These are phyloP conservation scores for Phoma sp. DNA, from an alignment of 2,329 filamentous ascomycete genomes.

Conservation along the genomic window DNA sequence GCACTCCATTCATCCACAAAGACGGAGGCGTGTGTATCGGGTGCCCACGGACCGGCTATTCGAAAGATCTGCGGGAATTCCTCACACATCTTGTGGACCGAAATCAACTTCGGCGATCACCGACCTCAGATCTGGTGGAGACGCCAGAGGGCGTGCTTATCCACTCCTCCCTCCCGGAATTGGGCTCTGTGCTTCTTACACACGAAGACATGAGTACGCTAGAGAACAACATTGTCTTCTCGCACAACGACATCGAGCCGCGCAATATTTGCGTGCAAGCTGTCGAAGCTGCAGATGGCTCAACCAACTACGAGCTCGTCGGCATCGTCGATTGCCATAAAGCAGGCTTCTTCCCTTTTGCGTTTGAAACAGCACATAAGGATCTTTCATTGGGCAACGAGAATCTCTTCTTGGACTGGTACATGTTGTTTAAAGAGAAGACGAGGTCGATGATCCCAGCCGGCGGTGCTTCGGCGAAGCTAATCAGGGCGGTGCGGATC, in stretches of 20 bases:
- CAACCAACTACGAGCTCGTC: slow-evolving; percentile 4
- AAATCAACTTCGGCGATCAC: slow-evolving; percentile 7
- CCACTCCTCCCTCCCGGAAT: slow-evolving; percentile 7
- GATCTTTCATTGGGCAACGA: slow-evolving; percentile 14
- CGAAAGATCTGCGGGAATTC: slow-evolving; percentile 9
- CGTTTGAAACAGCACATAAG: slow-evolving; percentile 14
- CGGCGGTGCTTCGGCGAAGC: slow-evolving; percentile 3
- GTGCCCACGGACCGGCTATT: slow-evolving; percentile 6
- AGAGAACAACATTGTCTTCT: slow-evolving; percentile 4
- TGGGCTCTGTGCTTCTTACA: slow-evolving; percentile 11
- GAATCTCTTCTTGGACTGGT: slow-evolving; percentile 13
- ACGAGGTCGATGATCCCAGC: slow-evolving; percentile 5
- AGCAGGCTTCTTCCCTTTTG: slow-evolving; percentile 12
- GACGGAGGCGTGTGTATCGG: slow-evolving; percentile 8
- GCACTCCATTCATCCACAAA: slow-evolving; percentile 7
- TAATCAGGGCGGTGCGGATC: slow-evolving; percentile 7
- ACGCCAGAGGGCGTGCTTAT: slow-evolving; percentile 9
- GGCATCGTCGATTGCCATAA: slow-evolving; percentile 10
- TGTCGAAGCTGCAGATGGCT: background rate
- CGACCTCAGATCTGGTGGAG: slow-evolving; percentile 11
- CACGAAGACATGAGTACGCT: slow-evolving; percentile 3
- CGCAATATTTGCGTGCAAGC: slow-evolving; percentile 8
- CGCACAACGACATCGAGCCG: slow-evolving; percentile 12
- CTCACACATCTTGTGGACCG: slow-evolving; percentile 8
- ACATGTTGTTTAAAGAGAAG: slow-evolving; percentile 10